phyloP scores from a whole-genome alignment of 1,139 yeast species.

The Candida smagusa region DNA sequence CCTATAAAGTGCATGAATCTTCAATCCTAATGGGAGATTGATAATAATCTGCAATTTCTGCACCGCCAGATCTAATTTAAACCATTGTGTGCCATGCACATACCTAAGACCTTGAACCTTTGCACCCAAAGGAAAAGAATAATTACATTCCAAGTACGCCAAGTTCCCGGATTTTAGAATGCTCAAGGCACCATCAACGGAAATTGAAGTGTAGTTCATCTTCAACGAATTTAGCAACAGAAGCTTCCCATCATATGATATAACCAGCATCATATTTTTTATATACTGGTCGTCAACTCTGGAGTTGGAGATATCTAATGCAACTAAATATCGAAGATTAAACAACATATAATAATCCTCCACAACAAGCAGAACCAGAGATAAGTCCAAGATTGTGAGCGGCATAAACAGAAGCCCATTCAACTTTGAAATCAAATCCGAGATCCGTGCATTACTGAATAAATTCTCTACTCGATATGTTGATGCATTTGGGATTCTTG shows the following conservation, averaged over 20 bases:
- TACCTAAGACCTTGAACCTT: constrained; percentile 9
- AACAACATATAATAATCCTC: constrained; percentile 28
- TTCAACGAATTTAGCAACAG: constrained; percentile 22
- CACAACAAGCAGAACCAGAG: constrained; percentile 12
- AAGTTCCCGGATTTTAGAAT: constrained; percentile 17
- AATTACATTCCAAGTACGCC: constrained; percentile 25
- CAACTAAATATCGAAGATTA: constrained; percentile 28
- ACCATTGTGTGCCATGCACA: constrained; percentile 25
- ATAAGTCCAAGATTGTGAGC: constrained; percentile 15
- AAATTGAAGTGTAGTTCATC: constrained; percentile 20
- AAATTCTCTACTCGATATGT: constrained; percentile 32
- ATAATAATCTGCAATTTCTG: constrained; percentile 10
- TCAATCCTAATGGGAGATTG: constrained; percentile 27
- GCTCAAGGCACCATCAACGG: constrained; percentile 17
- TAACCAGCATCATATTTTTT: constrained; percentile 21
- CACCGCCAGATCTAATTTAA: constrained; percentile 9
- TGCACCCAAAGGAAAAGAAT: constrained; percentile 7
- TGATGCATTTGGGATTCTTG: constrained; percentile 6
- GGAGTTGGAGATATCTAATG: constrained; percentile 31
- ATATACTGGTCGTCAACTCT: constrained; percentile 32
- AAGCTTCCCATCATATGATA: constrained; percentile 21
- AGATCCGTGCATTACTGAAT: constrained; percentile 25
- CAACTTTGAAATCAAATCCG: constrained; percentile 18
- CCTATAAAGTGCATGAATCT: constrained; percentile 18
- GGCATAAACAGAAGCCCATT: constrained; percentile 14